Evolutionary conservation across 2,329 filamentous ascomycete genomes (phyloP), one percentile per base, ranked within the genome.

Genomic region (Penicillium sp.): DNA sequence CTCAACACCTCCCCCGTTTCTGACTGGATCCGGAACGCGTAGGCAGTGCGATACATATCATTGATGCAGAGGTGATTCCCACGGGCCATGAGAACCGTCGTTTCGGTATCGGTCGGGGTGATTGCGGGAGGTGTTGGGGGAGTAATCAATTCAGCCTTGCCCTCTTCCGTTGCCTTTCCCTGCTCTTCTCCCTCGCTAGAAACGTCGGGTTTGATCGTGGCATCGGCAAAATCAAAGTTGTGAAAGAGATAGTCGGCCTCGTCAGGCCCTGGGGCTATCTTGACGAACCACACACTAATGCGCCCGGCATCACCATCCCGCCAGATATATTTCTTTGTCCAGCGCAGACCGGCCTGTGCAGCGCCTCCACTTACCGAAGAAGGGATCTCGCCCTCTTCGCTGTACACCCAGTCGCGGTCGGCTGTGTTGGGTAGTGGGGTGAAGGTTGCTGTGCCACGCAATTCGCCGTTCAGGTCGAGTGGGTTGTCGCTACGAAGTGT

Each of bases 251-350:
- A 81, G 68, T 81, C 79, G 22, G 77, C 74, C 19, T 76, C 73
- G 3, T 73, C 66, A 2, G 66, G 60, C 3, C 68, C 67, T 37
- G 65, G 53, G 7, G 63, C 61, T 8, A 78, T 71, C 60, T 81
- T 81, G 33, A 79, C 78, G 53, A 82, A 82, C 79, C 79, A 82
- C 15, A 81, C 73, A 59, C 79, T 81, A 13, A 81, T 76, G 24
- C 65, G 64, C 15, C 64, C 71, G 26, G 64, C 56, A 3, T 72
- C 65, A 15, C 65, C 65, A 35, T 35, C 59, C 1, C 78, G 75
- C 80, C 80, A 82, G 53, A 81, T 79, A 60, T 81, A 82, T 62
- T 80, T 80, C 63, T 79, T 79, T 8, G 75, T 74, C 75, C 73
- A 78, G 45, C 67, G 73, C 26, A 77, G 59, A 2, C 72, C 70